Evolutionary conservation across 768 basidiomycete genomes (phyloP), one percentile per base, ranked within the genome.

Genomic region (Suillus bovinus): DNA sequence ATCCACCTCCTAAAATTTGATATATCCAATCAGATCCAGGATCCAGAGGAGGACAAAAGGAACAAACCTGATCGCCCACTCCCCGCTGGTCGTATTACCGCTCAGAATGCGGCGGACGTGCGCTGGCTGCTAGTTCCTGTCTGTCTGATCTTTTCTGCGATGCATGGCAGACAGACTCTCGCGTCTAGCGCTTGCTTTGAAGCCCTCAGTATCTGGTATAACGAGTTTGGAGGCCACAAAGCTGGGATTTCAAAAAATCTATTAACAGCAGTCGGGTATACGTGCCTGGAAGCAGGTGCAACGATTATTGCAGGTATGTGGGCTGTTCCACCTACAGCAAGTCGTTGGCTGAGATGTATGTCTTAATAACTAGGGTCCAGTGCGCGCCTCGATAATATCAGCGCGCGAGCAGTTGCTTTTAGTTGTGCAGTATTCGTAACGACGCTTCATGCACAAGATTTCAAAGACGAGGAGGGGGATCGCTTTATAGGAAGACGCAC

Each of bases 31-130:
- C 79, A 80, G 66, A 72, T 67, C 4, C 63, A 71, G 16, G 64
- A 67, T 41, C 67, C 70, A 29, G 72, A 71, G 14, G 79, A 80
- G 65, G 79, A 80, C 62, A 67, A 59, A 16, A 55, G 64, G 39
- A 79, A 80, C 62, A 76, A 78, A 52, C 71, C 74, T 5, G 74
- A 75, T 69, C 68, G 79, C 17, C 79, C 79, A 3, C 63, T 80
- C 7, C 78, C 79, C 4, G 69, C 79, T 13, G 72, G 74, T 10
- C 77, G 75, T 5, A 73, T 80, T 38, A 71, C 72, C 20, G 50
- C 72, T 5, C 50, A 36, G 16, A 68, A 74, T n/a, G 74, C 79
- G 14, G 63, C 53, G 22, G 42, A 68, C 6, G 61, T 78, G 20
- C 75, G 74, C 13, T 73, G 74, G 70, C 31, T 71, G 4, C 66